Conservation (phyloP, 176 grass and related monocot genomes). For the Cenchrus fungigraminus region DNA sequence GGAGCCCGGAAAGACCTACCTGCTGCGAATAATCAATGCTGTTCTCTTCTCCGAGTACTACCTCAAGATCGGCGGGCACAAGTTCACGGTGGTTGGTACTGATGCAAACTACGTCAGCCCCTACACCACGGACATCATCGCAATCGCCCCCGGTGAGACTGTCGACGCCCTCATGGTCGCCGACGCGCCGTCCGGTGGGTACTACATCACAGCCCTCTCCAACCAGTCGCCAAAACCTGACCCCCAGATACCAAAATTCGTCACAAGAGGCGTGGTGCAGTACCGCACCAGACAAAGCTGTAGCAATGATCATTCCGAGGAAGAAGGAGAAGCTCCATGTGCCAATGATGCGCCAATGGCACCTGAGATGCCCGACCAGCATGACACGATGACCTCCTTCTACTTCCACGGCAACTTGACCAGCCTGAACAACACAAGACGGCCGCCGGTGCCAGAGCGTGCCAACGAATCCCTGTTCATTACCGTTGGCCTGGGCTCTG, state of each 20-base stretch:
- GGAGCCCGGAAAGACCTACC: constrained; percentile 8
- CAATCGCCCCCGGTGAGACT: constrained; percentile 20
- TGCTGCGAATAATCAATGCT: constrained; percentile 4
- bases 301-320: no score
- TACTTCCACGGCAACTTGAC: constrained; percentile 36
- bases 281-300: background rate
- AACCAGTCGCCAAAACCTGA: background rate
- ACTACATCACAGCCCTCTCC: no score
- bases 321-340: no score
- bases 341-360: no score
- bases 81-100: constrained; percentile 17
- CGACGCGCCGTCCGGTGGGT: constrained; percentile 16
- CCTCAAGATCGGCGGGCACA: constrained; percentile 31
- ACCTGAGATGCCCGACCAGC: background rate
- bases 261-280: background rate
- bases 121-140: constrained; percentile 16
- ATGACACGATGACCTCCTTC: background rate
- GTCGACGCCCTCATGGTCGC: constrained; percentile 32
- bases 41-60: constrained; percentile 29
- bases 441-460: background rate
- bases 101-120: constrained; percentile 36
- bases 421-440: background rate
- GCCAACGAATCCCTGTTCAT: background rate
- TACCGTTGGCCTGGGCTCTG: background rate
- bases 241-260: background rate